phyloP scores from a whole-genome alignment of 2,329 filamentous ascomycete species.

The Aspergillus fructus region DNA sequence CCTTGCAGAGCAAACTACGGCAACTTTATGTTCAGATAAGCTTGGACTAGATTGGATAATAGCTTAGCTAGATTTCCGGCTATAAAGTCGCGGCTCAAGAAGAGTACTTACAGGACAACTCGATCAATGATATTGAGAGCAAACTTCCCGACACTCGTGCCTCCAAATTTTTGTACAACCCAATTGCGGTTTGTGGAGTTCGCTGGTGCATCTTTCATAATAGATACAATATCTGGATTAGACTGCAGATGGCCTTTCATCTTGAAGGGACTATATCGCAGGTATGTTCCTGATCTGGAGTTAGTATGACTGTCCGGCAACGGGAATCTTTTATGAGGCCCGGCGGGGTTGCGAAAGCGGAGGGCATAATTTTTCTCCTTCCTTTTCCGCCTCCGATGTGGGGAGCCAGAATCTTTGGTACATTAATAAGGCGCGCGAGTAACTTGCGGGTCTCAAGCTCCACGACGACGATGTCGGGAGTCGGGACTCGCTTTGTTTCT shows the following conservation, averaged over 20 bases:
- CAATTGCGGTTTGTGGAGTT: conserved; percentile 51
- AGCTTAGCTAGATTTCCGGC: conserved; percentile 1
- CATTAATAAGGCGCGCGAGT: conserved; percentile 1
- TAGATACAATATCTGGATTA: conserved; percentile 13
- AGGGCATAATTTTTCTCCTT: conserved; percentile 18
- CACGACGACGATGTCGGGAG: conserved; percentile 1
- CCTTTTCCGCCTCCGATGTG: conserved; percentile 19
- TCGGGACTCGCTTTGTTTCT: background rate
- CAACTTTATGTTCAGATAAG: conserved; percentile 70
- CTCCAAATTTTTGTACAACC: conserved; percentile 94
- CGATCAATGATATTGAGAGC: conserved; percentile 71
- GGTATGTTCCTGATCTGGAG: conserved; percentile 11
- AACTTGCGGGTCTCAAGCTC: background rate
- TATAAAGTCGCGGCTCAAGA: conserved; percentile 6
- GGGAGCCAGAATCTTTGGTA: conserved; percentile 15
- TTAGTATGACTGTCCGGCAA: conserved; percentile 18
- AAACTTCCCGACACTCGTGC: conserved; percentile 94
- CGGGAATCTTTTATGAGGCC: conserved; percentile 24
- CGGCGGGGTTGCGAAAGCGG: conserved; percentile 30
- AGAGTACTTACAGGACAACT: conserved; percentile 60
- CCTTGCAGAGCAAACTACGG: conserved; percentile 91
- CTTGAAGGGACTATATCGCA: conserved; percentile 7
- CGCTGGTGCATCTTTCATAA: conserved; percentile 15
- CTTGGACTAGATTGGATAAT: conserved; percentile 48
- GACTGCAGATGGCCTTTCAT: conserved; percentile 19